A percentile compares a stretch with the other conserved stretches of the same genome.
Evolutionary conservation across 2,329 filamentous ascomycete genomes (phyloP).

Genomic region (Aspergillus unguis): DNA sequence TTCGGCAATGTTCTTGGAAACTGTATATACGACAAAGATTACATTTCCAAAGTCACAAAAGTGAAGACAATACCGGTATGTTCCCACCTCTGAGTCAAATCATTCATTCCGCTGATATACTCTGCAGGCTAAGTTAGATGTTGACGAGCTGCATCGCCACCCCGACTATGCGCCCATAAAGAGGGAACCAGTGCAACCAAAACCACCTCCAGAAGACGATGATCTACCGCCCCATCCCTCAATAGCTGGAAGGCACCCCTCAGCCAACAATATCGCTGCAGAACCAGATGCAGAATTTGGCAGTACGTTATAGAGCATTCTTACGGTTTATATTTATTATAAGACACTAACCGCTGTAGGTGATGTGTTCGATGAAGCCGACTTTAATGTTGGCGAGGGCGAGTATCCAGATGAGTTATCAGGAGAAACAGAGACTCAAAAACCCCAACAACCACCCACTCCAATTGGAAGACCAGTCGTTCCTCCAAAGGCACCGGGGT

Average conservation of each 20-base stretch:
- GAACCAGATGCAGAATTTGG: conserved; percentile 44
- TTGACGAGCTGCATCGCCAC: conserved; percentile 77
- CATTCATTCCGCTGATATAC: neutral
- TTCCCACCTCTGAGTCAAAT: neutral
- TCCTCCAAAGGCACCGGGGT: conserved; percentile 20
- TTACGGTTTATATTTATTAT: neutral
- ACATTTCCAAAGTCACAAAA: conserved; percentile 83
- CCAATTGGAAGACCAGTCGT: conserved; percentile 22
- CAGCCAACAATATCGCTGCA: conserved; percentile 23
- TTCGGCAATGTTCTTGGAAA: conserved; percentile 98
- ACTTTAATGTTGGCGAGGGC: conserved; percentile 67
- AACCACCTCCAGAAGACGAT: conserved; percentile 46
- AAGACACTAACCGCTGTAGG: conserved; percentile 29
- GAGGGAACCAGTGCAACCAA: conserved; percentile 48
- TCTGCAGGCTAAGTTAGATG: conserved; percentile 65
- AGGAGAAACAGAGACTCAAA: conserved; percentile 43
- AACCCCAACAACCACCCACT: conserved; percentile 25
- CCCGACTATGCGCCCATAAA: conserved; percentile 64
- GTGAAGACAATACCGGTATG: conserved; percentile 69
- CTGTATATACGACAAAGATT: conserved; percentile 96
- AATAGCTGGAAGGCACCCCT: conserved; percentile 26
- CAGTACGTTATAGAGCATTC: conserved; percentile 29
- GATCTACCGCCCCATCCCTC: conserved; percentile 37
- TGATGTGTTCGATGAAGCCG: conserved; percentile 70
- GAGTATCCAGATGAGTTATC: conserved; percentile 75